These are phyloP conservation scores for Infundibulicybe gibba DNA, from an alignment of 768 basidiomycete genomes.

Conservation along the genomic window DNA sequence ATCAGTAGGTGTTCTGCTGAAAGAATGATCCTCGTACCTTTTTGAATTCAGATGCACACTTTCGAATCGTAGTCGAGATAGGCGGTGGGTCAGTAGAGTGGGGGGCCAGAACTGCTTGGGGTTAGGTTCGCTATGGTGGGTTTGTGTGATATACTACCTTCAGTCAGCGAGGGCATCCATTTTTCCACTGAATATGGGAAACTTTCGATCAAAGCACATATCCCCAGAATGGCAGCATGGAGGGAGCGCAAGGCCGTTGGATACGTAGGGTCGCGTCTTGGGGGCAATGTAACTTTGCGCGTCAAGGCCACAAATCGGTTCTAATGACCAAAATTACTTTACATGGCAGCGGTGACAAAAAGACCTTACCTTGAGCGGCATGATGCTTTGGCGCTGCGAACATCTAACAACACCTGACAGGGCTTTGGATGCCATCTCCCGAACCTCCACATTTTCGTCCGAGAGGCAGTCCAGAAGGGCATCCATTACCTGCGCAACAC, in stretches of 20 bases:
- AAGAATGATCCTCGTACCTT: slow-evolving; percentile 46
- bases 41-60: slow-evolving; percentile 82
- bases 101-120: slow-evolving; percentile 57
- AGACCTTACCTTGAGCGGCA: slow-evolving; percentile 70
- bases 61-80: slow-evolving; percentile 86
- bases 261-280: slow-evolving; percentile 66
- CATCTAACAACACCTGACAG: slow-evolving; percentile 85
- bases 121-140: slow-evolving; percentile 5
- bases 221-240: slow-evolving; percentile 87
- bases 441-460: slow-evolving; percentile 91
- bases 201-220: slow-evolving; percentile 88
- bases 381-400: slow-evolving; percentile 84
- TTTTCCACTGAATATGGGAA: slow-evolving; percentile 93
- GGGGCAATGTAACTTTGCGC: slow-evolving; percentile 59
- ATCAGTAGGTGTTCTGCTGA: slow-evolving; percentile 11
- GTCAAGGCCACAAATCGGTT: slow-evolving; percentile 76
- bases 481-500: slow-evolving; percentile 73
- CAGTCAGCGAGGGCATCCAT: slow-evolving; percentile 84
- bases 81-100: slow-evolving; percentile 86
- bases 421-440: slow-evolving; percentile 86
- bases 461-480: slow-evolving; percentile 78
- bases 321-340: slow-evolving; percentile 30
- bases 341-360: slow-evolving; percentile 2
- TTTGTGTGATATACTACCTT: slow-evolving; percentile 42
- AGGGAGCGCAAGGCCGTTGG: slow-evolving; percentile 68